These are phyloP conservation scores for Chalciporus chontae DNA, from an alignment of 768 basidiomycete species.

Conservation along the genomic window DNA sequence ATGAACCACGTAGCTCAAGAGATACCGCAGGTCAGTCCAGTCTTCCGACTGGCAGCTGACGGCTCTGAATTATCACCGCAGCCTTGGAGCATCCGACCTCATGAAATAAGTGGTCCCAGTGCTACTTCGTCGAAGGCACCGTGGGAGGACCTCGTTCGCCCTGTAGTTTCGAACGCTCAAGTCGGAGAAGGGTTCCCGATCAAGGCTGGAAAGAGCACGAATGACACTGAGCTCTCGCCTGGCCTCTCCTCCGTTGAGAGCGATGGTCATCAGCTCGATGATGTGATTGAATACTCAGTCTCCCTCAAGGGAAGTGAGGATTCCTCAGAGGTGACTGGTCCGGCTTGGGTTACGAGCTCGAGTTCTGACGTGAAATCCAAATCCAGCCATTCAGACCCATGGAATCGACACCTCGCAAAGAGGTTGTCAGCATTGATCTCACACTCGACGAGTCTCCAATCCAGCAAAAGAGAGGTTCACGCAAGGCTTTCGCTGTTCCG, in stretches of 20 bases:
- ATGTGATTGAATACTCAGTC: conserved; percentile 2
- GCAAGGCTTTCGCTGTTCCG: background rate
- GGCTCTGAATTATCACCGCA: conserved; percentile 1
- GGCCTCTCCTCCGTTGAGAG: background rate
- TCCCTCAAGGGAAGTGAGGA: conserved; percentile 4
- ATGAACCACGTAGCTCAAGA: background rate
- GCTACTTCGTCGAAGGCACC: conserved; percentile 30
- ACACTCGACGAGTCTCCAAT: conserved; percentile 33
- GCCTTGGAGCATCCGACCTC: background rate
- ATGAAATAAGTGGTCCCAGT: background rate
- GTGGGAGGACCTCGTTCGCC: conserved; percentile 25
- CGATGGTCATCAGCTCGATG: background rate
- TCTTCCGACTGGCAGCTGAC: conserved; percentile 1
- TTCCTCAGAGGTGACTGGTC: conserved; percentile 8
- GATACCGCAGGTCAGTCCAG: conserved; percentile 11
- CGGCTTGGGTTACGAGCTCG: background rate
- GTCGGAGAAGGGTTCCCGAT: background rate
- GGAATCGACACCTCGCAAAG: conserved; percentile 16
- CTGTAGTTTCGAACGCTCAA: background rate
- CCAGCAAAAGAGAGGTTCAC: background rate
- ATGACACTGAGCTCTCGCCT: background rate
- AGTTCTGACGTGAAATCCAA: conserved; percentile 3
- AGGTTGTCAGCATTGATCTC: conserved; percentile 42
- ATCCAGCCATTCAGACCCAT: conserved; percentile 7
- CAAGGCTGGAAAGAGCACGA: conserved; percentile 1